Conservation (phyloP, 768 basidiomycete species). For the Mycena leptocephala region DNA sequence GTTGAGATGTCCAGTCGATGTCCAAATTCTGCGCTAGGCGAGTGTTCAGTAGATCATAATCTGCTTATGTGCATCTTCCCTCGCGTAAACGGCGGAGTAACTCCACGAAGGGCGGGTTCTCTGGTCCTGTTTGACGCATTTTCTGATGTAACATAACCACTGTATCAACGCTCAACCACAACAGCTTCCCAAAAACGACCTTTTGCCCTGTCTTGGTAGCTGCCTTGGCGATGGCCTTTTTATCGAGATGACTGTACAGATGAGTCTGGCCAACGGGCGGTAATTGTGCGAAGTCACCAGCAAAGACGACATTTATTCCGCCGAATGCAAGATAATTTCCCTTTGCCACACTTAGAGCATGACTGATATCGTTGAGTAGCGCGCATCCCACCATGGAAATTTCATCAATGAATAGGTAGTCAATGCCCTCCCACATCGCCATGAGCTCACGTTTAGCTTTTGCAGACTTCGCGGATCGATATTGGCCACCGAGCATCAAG, state of each 20-base stretch:
- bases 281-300: slow-evolving; percentile 61
- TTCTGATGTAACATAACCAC: slow-evolving; percentile 23
- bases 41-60: slow-evolving; percentile 28
- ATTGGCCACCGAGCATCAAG: slow-evolving; percentile 24
- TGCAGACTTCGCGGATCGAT: neutral
- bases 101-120: neutral
- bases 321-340: slow-evolving; percentile 51
- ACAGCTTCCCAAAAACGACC: slow-evolving; percentile 17
- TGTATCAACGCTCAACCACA: slow-evolving; percentile 21
- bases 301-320: slow-evolving; percentile 58
- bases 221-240: neutral
- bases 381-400: slow-evolving; percentile 58
- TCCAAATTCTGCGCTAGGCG: neutral
- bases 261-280: slow-evolving; percentile 51
- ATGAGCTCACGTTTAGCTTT: slow-evolving; percentile 30
- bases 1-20: neutral
- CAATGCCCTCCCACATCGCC: slow-evolving; percentile 57
- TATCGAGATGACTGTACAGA: neutral
- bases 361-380: slow-evolving; percentile 42
- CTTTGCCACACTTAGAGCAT: too few relatives aligned
- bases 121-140: slow-evolving; percentile 11
- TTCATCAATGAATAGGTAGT: slow-evolving; percentile 57
- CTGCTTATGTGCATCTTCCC: slow-evolving; percentile 33
- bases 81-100: neutral
- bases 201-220: neutral